Percentiles rank a stretch among this genome's conserved stretches.
Conservation (phyloP, 169 alveolate genomes). For the Plasmodium adleri region DNA sequence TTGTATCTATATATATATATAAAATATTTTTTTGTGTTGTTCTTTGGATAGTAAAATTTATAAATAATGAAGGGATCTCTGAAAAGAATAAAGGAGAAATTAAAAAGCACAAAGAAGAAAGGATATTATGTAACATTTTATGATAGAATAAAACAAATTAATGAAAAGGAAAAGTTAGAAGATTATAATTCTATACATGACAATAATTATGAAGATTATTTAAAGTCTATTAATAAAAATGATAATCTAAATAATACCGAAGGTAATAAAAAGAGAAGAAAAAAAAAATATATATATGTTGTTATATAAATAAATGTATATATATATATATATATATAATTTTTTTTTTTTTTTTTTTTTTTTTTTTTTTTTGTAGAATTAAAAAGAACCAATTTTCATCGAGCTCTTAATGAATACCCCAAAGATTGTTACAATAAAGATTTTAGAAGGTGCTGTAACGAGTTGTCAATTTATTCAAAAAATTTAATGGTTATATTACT, state of each 20-base stretch:
- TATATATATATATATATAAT: neutral
- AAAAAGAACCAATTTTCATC: slow-evolving; percentile 43
- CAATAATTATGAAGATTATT: slow-evolving; percentile 19
- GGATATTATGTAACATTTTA: slow-evolving; percentile 68
- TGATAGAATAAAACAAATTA: slow-evolving; percentile 72
- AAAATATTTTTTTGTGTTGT: no score
- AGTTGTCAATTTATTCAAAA: slow-evolving; percentile 30
- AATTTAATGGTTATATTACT: slow-evolving; percentile 62
- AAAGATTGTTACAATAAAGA: slow-evolving; percentile 54
- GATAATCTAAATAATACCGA: slow-evolving; percentile 20
- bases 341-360: neutral
- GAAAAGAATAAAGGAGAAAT: slow-evolving; percentile 23
- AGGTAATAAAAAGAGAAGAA: slow-evolving; percentile 16
- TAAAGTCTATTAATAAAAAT: slow-evolving; percentile 7
- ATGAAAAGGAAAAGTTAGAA: slow-evolving; percentile 65
- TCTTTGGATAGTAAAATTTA: neutral
- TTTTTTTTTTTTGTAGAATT: slow-evolving; percentile 20
- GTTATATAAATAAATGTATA: neutral
- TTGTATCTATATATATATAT: no score
- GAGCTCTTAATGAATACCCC: slow-evolving; percentile 35
- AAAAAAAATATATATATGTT: neutral
- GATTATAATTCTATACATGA: slow-evolving; percentile 20
- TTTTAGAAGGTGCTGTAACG: slow-evolving; percentile 61
- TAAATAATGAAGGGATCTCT: slow-evolving; percentile 42
- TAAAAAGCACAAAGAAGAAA: slow-evolving; percentile 43